Evolutionary conservation across 169 alveolate species (phyloP), one percentile per base, ranked within the genome.

Genomic region (Perkinsus marinus): DNA sequence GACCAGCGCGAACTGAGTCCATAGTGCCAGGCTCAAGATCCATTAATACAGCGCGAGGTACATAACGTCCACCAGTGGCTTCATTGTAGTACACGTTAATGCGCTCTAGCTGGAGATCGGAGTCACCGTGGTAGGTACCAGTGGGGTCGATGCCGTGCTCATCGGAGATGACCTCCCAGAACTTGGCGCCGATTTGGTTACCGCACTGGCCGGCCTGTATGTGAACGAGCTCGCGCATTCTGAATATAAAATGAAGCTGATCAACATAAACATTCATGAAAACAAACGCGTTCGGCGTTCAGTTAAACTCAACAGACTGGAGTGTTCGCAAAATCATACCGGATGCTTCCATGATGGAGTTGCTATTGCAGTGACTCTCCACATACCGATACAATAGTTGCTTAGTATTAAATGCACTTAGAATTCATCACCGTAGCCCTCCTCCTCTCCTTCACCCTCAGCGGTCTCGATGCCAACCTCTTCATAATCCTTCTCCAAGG

Each of bases 141-240:
- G 96, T 94, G 97, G 96, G 94, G 43, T 98, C 99, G 92, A 98
- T 97, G 92, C 99, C 99, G 93, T 98, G 99, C 92, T 98, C 99
- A 93, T 97, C 99, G 69, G 99, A 98, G 92, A 98, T 97, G 94
- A 97, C 99, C 95, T 97, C 99, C 99, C 99, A 98, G 96, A 98
- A 98, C 93, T 97, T 97, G 95, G 99, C 99, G 93, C 99, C 99
- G 68, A 98, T 97, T 94, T 98, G 98, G 96, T 98, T 98, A 94
- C 99, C 99, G 96, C 99, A 98, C 95, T 98, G 98, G 93, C 99
- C 99, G 92, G 99, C 99, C 95, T 98, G 98, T 47, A 98, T 96
- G 97, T 98, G 99, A 93, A 98, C 99, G 95, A 98, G 98, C 96
- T 98, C 99, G 95, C 99, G 98, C 99, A 98, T 98, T 95, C 94